Conservation (phyloP, 805 yeast species). For the Sungouiella blattae region DNA sequence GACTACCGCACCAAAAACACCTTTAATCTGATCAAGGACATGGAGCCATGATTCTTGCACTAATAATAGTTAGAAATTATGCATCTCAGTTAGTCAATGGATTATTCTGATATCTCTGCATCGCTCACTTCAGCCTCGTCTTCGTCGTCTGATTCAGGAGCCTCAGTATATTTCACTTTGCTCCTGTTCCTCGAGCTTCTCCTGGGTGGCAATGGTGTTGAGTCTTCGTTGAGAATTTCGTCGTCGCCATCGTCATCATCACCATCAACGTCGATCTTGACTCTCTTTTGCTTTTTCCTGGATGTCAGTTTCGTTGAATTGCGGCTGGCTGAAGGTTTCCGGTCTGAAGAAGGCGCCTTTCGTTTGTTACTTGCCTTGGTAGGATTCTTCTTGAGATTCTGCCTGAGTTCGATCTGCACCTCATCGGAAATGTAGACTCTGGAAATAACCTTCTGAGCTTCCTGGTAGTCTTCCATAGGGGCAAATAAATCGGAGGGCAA, state of each 20-base stretch:
- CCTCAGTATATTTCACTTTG: constrained; percentile 14
- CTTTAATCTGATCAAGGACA: constrained; percentile 42
- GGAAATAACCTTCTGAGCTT: constrained; percentile 55
- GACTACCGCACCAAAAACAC: constrained; percentile 58
- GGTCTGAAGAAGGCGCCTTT: background rate
- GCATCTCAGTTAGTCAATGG: background rate
- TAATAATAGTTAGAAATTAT: no score
- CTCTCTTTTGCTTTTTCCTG: constrained; percentile 8
- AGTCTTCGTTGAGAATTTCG: no score
- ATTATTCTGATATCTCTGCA: constrained; percentile 8
- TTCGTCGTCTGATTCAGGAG: constrained; percentile 19
- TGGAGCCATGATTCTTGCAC: constrained; percentile 35
- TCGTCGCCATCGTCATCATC: background rate
- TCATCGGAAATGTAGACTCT: constrained; percentile 54
- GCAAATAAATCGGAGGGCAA: constrained; percentile 67
- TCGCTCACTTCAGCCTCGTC: constrained; percentile 12
- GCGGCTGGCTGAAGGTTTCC: background rate
- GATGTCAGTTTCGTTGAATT: constrained; percentile 3
- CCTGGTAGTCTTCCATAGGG: constrained; percentile 54
- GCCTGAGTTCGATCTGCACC: constrained; percentile 34
- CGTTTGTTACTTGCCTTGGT: constrained; percentile 5
- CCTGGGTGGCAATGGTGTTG: no score
- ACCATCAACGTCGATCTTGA: background rate
- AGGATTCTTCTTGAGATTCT: constrained; percentile 20
- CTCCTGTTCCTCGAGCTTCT: constrained; percentile 15